phyloP scores from a whole-genome alignment of 1,139 yeast species.

The Ogataea hybrid region DNA sequence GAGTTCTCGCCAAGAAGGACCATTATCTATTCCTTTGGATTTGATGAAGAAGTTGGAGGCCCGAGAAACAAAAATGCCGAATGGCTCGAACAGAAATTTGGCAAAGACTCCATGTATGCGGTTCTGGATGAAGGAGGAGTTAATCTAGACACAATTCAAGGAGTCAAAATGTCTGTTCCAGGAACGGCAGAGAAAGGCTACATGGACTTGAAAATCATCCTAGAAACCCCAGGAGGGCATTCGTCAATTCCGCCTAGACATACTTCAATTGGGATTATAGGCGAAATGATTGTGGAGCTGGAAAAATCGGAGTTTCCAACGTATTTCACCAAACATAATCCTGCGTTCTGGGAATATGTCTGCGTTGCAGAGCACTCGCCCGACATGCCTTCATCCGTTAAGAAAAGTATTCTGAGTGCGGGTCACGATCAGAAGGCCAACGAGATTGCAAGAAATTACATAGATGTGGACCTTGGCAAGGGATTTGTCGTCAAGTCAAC shows the following conservation, averaged over 20 bases:
- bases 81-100: slow-evolving; percentile 48
- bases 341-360: slow-evolving; percentile 45
- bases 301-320: slow-evolving; percentile 51
- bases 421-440: slow-evolving; percentile 43
- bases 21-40: slow-evolving; percentile 60
- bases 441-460: slow-evolving; percentile 38
- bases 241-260: slow-evolving; percentile 72
- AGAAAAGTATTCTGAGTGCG: slow-evolving; percentile 41
- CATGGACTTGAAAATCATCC: slow-evolving; percentile 45
- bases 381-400: slow-evolving; percentile 22
- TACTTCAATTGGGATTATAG: slow-evolving; percentile 70
- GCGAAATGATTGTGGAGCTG: slow-evolving; percentile 47
- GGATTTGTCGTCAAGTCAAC: slow-evolving; percentile 51
- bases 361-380: slow-evolving; percentile 45
- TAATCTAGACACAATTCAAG: slow-evolving; percentile 22
- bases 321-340: slow-evolving; percentile 46
- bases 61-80: slow-evolving; percentile 41
- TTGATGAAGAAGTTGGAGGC: slow-evolving; percentile 73
- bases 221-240: slow-evolving; percentile 68
- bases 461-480: slow-evolving; percentile 26
- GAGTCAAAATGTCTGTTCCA: slow-evolving; percentile 47
- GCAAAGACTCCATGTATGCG: slow-evolving; percentile 52
- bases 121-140: slow-evolving; percentile 65
- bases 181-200: slow-evolving; percentile 70
- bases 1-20: slow-evolving; percentile 55